Percentiles rank a stretch among this genome's conserved stretches.
Conservation (phyloP, 306 rosid genomes). For the Cucurbita moschata region DNA sequence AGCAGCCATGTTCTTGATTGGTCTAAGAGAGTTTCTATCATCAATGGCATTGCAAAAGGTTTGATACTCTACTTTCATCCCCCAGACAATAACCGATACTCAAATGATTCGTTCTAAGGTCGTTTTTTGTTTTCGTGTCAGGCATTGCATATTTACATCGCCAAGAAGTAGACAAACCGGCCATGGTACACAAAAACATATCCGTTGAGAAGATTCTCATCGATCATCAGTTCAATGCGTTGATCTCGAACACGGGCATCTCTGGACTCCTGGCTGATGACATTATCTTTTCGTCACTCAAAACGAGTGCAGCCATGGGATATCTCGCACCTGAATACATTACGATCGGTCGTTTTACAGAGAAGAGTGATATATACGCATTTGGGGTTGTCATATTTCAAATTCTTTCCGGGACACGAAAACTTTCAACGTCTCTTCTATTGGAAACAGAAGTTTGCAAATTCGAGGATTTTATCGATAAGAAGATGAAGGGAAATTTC, state of each 20-base stretch:
- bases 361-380: slow-evolving; percentile 84
- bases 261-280: slow-evolving; percentile 91
- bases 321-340: slow-evolving; percentile 91
- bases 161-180: slow-evolving; percentile 46
- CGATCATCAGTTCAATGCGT: slow-evolving; percentile 50
- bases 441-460: slow-evolving; percentile 31
- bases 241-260: slow-evolving; percentile 70
- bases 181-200: slow-evolving; percentile 74
- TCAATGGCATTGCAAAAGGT: slow-evolving; percentile 85
- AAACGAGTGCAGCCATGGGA: slow-evolving; percentile 97
- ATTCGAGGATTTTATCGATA: slow-evolving; percentile 49
- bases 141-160: slow-evolving; percentile 73
- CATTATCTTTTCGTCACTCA: slow-evolving; percentile 73
- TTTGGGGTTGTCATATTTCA: slow-evolving; percentile 82
- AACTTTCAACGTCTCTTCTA: slow-evolving; percentile 36
- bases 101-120: background rate
- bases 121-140: slow-evolving; percentile 16
- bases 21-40: slow-evolving; percentile 62
- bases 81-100: background rate
- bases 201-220: slow-evolving; percentile 73
- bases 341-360: slow-evolving; percentile 77
- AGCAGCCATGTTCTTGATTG: slow-evolving; percentile 53
- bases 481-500: slow-evolving; percentile 38
- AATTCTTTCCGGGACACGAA: slow-evolving; percentile 51
- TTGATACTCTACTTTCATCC: background rate